Evolutionary conservation across 2,329 filamentous ascomycete genomes (phyloP), one percentile per base, ranked within the genome.

Genomic region (Chrysoporthe deuterocubensis): DNA sequence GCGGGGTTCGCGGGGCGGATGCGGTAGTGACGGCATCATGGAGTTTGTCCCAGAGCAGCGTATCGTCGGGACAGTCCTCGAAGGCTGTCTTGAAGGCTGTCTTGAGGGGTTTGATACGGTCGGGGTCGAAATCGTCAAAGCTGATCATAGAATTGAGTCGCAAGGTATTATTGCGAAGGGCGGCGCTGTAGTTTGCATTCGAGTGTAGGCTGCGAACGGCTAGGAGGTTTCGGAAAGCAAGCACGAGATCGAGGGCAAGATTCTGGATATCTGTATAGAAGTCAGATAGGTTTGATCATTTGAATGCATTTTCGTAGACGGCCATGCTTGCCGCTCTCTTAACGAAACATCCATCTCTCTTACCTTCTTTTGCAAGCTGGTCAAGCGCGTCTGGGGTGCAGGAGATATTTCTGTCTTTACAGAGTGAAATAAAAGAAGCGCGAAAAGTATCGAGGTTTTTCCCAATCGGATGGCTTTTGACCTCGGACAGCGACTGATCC

Each of bases 151-250:
- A 46, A 18, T 2, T 46, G 43, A 46, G 43, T 16, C 16, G 16
- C 16, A 40, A 65, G 73, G 81, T 75, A 78, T 74, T 81, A 64
- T 64, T 68, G 57, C 81, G 67, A n/a, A 81, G 76, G 63, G 75
- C 26, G 26, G 26, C 71, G 9, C 76, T 71, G 66, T 81, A 1
- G 46, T 8, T 40, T 64, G 43, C 26, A 18, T 54, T 40, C 32
- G 61, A 32, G n/a, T n/a, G 44, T 4, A 64, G 61, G 40, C 16
- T 4, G 34, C 43, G 61, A 37, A 42, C 32, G 44, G 37, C 37
- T 40, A 9, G 37, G 14, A 50, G 46, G 46, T 5, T 16, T 14
- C 6, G 46, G 6, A 50, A 14, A 5, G 6, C 46, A 5, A 16
- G 4, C 6, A 50, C 6, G n/a, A 50, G 46, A 21, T 50, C 14